Percentiles rank a stretch among this genome's conserved stretches.
Evolutionary conservation across 768 basidiomycete species (phyloP).

Genomic region (Cyathus striatus): DNA sequence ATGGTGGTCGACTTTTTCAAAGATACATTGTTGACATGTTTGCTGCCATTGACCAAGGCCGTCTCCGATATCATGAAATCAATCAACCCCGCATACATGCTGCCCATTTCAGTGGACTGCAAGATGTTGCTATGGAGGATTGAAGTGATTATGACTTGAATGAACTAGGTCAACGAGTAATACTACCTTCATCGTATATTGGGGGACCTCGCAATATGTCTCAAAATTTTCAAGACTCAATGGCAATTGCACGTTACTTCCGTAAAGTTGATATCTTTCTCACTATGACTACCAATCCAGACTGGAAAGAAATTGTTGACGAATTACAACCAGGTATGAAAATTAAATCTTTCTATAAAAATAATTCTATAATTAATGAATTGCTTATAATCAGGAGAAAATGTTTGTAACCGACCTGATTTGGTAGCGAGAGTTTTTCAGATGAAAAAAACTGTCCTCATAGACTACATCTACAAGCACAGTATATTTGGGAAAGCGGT

Average conservation of each 20-base stretch:
- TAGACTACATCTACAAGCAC: slow-evolving; percentile 24
- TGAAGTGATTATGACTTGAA: slow-evolving; percentile 15
- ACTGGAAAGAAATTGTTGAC: slow-evolving; percentile 34
- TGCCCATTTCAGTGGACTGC: slow-evolving; percentile 24
- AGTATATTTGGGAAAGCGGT: slow-evolving; percentile 34
- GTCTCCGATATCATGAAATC: slow-evolving; percentile 21
- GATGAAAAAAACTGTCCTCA: slow-evolving; percentile 34
- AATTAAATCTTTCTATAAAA: no score
- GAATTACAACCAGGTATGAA: slow-evolving; percentile 18
- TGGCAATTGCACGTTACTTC: slow-evolving; percentile 33
- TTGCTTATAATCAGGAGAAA: no score
- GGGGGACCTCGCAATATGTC: slow-evolving; percentile 32
- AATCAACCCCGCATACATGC: slow-evolving; percentile 28
- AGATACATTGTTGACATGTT: slow-evolving; percentile 33
- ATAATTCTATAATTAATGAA: no score
- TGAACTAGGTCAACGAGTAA: slow-evolving; percentile 22
- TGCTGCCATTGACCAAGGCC: slow-evolving; percentile 29
- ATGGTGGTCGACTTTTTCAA: slow-evolving; percentile 22
- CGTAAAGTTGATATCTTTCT: slow-evolving; percentile 36
- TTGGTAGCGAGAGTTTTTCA: slow-evolving; percentile 41
- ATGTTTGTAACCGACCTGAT: slow-evolving; percentile 50
- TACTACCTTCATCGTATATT: slow-evolving; percentile 25
- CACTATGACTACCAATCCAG: slow-evolving; percentile 44
- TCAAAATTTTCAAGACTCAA: slow-evolving; percentile 33
- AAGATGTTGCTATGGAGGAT: slow-evolving; percentile 17